Conservation (phyloP, 2,329 filamentous ascomycete species). For the Fusarium musae region DNA sequence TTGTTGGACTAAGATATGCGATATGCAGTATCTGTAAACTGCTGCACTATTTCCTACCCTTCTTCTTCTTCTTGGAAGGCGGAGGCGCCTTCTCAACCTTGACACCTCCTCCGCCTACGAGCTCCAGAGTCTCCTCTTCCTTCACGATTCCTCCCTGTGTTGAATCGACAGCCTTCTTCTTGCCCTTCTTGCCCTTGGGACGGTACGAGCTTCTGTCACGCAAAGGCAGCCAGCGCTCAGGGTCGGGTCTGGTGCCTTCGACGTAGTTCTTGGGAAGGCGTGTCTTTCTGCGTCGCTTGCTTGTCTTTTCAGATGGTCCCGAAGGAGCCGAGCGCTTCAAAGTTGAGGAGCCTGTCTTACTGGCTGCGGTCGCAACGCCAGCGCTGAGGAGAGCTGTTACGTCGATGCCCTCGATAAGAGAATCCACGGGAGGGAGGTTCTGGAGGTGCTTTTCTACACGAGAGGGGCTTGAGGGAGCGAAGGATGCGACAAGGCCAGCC, state of each 20-base stretch:
- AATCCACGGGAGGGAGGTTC: constrained; percentile 69
- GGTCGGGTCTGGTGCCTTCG: constrained; percentile 82
- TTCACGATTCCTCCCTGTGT: constrained; percentile 88
- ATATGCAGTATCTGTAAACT: not conserved
- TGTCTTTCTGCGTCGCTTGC: constrained; percentile 68
- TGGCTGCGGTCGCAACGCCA: constrained; percentile 65
- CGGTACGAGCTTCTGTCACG: constrained; percentile 89
- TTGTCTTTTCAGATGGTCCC: constrained; percentile 53
- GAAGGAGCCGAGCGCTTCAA: constrained; percentile 62
- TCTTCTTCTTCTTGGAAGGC: constrained; percentile 61
- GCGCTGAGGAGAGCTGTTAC: constrained; percentile 70
- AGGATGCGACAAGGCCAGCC: constrained; percentile 87
- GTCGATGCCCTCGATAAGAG: constrained; percentile 70
- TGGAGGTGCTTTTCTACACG: constrained; percentile 66
- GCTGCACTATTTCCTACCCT: constrained; percentile 62
- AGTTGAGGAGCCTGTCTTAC: constrained; percentile 49
- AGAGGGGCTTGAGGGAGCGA: constrained; percentile 70
- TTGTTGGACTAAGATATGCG: not conserved
- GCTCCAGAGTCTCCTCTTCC: constrained; percentile 75
- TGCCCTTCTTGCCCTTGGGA: constrained; percentile 92
- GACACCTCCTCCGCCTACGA: constrained; percentile 72
- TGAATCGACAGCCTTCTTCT: constrained; percentile 79
- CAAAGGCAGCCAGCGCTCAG: constrained; percentile 92
- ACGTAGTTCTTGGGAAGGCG: constrained; percentile 80
- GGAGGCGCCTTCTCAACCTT: constrained; percentile 70